These are phyloP conservation scores for Peronosclerospora sorghi DNA, from an alignment of 352 stramenopile species.

Conservation along the genomic window DNA sequence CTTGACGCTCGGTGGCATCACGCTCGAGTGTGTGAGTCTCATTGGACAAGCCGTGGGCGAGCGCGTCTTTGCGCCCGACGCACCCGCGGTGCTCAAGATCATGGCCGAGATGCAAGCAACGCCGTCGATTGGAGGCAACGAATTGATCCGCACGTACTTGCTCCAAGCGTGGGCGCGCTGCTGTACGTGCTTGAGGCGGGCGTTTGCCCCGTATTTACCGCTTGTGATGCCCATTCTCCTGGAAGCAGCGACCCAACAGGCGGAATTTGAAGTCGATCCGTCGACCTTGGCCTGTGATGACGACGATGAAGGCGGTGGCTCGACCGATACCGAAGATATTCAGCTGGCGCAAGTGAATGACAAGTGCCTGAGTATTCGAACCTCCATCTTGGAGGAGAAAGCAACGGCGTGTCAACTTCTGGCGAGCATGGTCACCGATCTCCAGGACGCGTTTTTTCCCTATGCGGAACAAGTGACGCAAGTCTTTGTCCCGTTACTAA, in stretches of 20 bases:
- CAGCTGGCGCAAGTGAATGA: slow-evolving; percentile 80
- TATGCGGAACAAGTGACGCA: slow-evolving; percentile 81
- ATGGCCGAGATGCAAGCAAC: slow-evolving; percentile 83
- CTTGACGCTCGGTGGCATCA: slow-evolving; percentile 78
- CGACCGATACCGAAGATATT: slow-evolving; percentile 60
- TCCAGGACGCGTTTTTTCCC: slow-evolving; percentile 80
- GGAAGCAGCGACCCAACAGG: slow-evolving; percentile 63
- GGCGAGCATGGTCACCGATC: slow-evolving; percentile 56
- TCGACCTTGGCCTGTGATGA: slow-evolving; percentile 35
- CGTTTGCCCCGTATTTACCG: slow-evolving; percentile 70
- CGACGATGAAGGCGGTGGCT: slow-evolving; percentile 30
- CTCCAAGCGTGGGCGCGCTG: slow-evolving; percentile 71
- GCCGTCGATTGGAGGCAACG: slow-evolving; percentile 62
- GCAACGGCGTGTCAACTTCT: slow-evolving; percentile 73
- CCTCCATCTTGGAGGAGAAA: slow-evolving; percentile 74
- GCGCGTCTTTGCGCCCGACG: slow-evolving; percentile 56
- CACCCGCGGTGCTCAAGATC: slow-evolving; percentile 67
- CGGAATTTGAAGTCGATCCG: slow-evolving; percentile 76
- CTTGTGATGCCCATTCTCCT: slow-evolving; percentile 78
- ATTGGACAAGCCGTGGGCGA: slow-evolving; percentile 69
- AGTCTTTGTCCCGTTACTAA: slow-evolving; percentile 68
- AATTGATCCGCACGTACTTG: slow-evolving; percentile 76
- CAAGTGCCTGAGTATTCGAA: slow-evolving; percentile 73
- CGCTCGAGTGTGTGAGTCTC: slow-evolving; percentile 74
- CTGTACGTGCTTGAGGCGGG: slow-evolving; percentile 59